These are phyloP conservation scores for Cytospora schulzeri DNA, from an alignment of 2,329 filamentous ascomycete genomes.

Conservation along the genomic window DNA sequence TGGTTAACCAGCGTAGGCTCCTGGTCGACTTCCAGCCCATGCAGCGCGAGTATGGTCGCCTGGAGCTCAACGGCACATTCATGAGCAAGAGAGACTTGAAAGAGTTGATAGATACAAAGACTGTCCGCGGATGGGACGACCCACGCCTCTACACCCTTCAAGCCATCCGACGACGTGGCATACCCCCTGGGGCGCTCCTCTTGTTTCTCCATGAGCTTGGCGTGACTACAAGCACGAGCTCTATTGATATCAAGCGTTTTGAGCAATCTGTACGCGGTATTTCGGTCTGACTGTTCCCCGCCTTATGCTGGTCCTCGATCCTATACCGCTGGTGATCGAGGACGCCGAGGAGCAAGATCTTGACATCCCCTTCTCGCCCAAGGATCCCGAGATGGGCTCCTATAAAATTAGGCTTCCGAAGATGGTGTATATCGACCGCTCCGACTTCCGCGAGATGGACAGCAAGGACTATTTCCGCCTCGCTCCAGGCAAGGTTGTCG, in stretches of 20 bases:
- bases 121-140: conserved; percentile 87
- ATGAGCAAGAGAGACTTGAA: conserved; percentile 83
- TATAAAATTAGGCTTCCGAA: conserved; percentile 68
- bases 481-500: conserved; percentile 72
- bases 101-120: conserved; percentile 66
- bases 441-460: conserved; percentile 75
- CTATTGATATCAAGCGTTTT: conserved; percentile 77
- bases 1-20: conserved; percentile 48
- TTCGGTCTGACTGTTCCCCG: conserved; percentile 88
- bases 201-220: conserved; percentile 89
- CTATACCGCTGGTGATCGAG: conserved; percentile 78
- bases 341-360: conserved; percentile 71
- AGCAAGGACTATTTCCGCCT: conserved; percentile 77
- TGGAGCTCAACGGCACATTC: conserved; percentile 84
- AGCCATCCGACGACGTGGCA: conserved; percentile 77
- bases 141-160: conserved; percentile 86
- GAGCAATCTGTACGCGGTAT: conserved; percentile 80
- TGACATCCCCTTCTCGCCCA: conserved; percentile 77
- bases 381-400: conserved; percentile 68
- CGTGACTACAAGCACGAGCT: conserved; percentile 78
- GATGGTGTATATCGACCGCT: conserved; percentile 81
- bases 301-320: conserved; percentile 88
- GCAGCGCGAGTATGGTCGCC: conserved; percentile 78
- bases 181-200: conserved; percentile 84
- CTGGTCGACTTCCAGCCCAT: conserved; percentile 86